phyloP scores from a whole-genome alignment of 495 filamentous ascomycete species.

The Xylaria telfairii region DNA sequence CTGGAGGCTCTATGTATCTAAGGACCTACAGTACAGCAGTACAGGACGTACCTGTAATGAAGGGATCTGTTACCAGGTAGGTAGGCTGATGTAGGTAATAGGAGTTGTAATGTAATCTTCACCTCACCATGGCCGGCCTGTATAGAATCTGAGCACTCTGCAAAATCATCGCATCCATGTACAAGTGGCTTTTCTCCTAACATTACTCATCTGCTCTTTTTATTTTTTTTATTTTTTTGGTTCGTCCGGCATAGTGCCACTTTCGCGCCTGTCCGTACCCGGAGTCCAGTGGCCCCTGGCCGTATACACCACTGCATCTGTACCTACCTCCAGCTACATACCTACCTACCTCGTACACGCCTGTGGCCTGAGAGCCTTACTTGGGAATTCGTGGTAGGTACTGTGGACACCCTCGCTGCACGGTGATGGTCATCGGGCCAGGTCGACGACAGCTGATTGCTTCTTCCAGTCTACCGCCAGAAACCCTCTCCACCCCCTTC shows the following conservation, averaged over 20 bases:
- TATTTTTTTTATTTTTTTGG: too few relatives aligned
- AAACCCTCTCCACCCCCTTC: conserved; percentile 37
- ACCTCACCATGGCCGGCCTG: not conserved
- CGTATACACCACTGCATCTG: not conserved
- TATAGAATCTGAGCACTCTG: conserved; percentile 2
- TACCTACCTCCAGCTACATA: not conserved
- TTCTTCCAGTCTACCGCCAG: conserved; percentile 21
- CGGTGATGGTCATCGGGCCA: conserved; percentile 25
- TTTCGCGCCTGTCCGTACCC: conserved; percentile 3
- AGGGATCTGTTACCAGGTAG: conserved; percentile 12
- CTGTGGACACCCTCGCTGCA: conserved; percentile 19
- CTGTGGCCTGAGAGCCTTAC: not conserved
- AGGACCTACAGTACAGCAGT: too few relatives aligned
- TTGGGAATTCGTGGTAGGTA: not conserved
- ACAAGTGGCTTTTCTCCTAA: conserved; percentile 3
- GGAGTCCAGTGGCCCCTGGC: conserved; percentile 13
- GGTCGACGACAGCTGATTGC: conserved; percentile 27
- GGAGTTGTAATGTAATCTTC: conserved; percentile 20
- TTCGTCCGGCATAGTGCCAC: not conserved
- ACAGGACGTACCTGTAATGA: not conserved
- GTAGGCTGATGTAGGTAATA: conserved; percentile 21
- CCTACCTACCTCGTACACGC: conserved; percentile 2
- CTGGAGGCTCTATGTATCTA: not conserved
- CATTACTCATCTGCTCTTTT: conserved; percentile 11
- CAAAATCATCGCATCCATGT: conserved; percentile 5